A percentile compares a stretch with the other conserved stretches of the same genome.
Evolutionary conservation across 2,329 filamentous ascomycete species (phyloP).

Genomic region (Periconia sp.): DNA sequence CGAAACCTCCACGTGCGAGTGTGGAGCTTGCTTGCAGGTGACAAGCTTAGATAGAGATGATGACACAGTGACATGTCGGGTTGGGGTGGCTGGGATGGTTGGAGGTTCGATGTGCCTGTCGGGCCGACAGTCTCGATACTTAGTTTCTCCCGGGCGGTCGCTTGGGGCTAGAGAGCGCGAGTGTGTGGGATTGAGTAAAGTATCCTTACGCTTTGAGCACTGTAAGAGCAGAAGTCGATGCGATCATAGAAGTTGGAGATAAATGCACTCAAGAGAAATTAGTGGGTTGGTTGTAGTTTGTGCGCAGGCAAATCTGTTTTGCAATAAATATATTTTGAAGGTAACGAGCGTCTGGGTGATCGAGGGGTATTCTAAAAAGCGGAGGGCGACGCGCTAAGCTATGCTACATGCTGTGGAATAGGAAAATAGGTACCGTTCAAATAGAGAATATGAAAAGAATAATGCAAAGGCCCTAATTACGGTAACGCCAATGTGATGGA

Average conservation of each 20-base stretch:
- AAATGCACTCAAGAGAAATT: not conserved
- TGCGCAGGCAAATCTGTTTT: too few relatives aligned
- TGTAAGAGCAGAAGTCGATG: not conserved
- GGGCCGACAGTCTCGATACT: not conserved
- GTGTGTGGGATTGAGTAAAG: not conserved
- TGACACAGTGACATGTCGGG: not conserved
- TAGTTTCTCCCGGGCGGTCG: not conserved
- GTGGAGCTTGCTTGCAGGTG: too few relatives aligned
- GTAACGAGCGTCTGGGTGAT: conserved; percentile 7
- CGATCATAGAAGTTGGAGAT: not conserved
- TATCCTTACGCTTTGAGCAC: not conserved
- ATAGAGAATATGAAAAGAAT: not conserved
- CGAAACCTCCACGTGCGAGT: not conserved
- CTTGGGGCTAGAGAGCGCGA: not conserved
- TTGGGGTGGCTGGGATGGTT: not conserved
- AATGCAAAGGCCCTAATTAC: conserved; percentile 1
- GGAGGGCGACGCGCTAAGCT: not conserved
- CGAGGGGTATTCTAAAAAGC: conserved; percentile 5
- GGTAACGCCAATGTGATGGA: conserved; percentile 19
- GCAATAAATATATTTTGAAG: not conserved
- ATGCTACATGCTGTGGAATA: conserved; percentile 7
- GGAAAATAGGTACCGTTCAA: not conserved
- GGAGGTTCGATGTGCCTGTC: not conserved
- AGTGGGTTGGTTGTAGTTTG: not conserved
- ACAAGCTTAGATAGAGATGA: not conserved